Conservation (phyloP, 768 basidiomycete species). For the Mycena albidolilacea region DNA sequence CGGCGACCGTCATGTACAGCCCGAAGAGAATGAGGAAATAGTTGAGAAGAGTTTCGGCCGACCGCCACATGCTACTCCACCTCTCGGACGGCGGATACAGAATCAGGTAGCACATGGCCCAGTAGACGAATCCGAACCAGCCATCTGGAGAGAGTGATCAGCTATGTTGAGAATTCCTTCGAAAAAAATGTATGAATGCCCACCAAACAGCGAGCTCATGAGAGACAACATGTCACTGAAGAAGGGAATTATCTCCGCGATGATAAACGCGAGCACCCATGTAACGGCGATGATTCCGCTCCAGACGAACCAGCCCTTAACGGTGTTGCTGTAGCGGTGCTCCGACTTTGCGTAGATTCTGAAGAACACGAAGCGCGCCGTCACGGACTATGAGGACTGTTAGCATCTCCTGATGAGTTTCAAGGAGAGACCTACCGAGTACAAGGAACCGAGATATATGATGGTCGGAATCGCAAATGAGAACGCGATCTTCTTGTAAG, state of each 20-base stretch:
- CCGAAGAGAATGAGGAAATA: conserved; percentile 49
- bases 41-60: conserved; percentile 49
- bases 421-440: conserved; percentile 44
- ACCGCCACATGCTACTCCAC: conserved; percentile 47
- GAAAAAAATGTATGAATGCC: background rate
- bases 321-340: conserved; percentile 49
- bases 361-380: conserved; percentile 63
- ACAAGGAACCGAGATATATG: conserved; percentile 60
- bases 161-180: background rate
- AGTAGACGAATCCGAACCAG: conserved; percentile 52
- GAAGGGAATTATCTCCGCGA: conserved; percentile 49
- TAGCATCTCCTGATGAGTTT: background rate
- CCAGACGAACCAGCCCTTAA: conserved; percentile 42
- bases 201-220: conserved; percentile 53
- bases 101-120: conserved; percentile 52
- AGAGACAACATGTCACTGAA: conserved; percentile 54
- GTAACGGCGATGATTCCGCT: conserved; percentile 43
- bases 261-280: conserved; percentile 45
- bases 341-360: conserved; percentile 56
- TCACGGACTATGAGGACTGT: conserved; percentile 50
- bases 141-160: conserved; percentile 32
- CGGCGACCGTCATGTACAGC: conserved; percentile 48
- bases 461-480: conserved; percentile 65
- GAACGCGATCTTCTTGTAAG: conserved; percentile 60
- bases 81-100: conserved; percentile 47